phyloP scores from a whole-genome alignment of 768 basidiomycete species.

The Leccinum broughii region DNA sequence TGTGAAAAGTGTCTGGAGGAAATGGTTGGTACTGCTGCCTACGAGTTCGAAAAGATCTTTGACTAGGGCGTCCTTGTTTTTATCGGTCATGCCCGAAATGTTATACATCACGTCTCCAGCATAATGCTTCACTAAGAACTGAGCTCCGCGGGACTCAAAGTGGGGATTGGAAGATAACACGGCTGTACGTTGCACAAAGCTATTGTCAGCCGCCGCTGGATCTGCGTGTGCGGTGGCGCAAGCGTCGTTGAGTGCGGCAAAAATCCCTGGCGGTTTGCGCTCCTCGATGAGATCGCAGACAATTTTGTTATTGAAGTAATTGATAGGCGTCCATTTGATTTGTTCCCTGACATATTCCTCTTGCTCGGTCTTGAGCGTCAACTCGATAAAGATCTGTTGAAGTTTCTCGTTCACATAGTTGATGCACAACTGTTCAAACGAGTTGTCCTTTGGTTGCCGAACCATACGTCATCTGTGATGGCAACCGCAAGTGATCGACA shows the following conservation, averaged over 20 bases:
- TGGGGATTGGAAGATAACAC: conserved; percentile 83
- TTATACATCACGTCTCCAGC: conserved; percentile 99
- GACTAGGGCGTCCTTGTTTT: conserved; percentile 97
- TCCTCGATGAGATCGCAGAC: conserved; percentile 99
- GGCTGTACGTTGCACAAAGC: conserved; percentile 90
- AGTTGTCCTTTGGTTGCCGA: conserved; percentile 71
- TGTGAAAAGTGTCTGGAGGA: conserved; percentile 87
- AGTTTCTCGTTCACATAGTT: conserved; percentile 99
- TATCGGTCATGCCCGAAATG: conserved; percentile 97
- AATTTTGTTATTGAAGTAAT: conserved; percentile 98
- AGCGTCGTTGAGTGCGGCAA: conserved; percentile 98
- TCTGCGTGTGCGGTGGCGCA: conserved; percentile 98
- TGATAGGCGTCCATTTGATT: conserved; percentile 99
- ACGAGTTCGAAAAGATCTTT: conserved; percentile 94
- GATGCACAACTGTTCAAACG: conserved; percentile 97
- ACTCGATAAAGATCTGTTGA: conserved; percentile 98
- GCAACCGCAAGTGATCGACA: conserved; percentile 6
- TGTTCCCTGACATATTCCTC: conserved; percentile 98
- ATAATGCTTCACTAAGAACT: conserved; percentile 96
- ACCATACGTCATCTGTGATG: conserved; percentile 5
- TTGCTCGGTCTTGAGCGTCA: conserved; percentile 98
- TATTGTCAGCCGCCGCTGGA: conserved; percentile 92
- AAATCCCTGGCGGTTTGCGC: conserved; percentile 92
- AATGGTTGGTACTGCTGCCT: conserved; percentile 74
- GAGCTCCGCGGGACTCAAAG: conserved; percentile 91